Conservation (phyloP, 192 early-diverging fungal genomes). For the Coemansia sp. region DNA sequence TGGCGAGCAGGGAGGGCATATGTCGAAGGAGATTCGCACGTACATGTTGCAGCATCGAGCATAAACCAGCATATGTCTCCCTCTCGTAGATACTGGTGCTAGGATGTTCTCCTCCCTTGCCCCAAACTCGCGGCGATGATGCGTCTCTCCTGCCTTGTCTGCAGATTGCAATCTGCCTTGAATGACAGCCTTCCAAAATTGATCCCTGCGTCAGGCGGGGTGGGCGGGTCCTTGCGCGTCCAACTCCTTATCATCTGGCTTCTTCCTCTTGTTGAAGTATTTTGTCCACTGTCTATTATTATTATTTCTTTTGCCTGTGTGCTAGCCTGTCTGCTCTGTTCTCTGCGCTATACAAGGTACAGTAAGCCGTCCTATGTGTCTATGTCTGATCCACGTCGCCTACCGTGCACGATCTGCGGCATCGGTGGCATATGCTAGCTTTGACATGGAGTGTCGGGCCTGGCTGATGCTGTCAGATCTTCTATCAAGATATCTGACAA, state of each 20-base stretch:
- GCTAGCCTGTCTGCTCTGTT: constrained; percentile 6
- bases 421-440: neutral
- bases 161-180: constrained; percentile 9
- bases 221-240: neutral
- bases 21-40: constrained; percentile 13
- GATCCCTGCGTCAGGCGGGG: neutral
- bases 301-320: neutral
- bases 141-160: neutral
- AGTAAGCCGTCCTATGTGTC: neutral
- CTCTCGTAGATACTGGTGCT: neutral
- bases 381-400: neutral
- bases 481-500: neutral
- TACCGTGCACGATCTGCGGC: neutral
- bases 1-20: neutral
- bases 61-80: constrained; percentile 11
- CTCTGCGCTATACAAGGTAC: constrained; percentile 6
- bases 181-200: constrained; percentile 3
- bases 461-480: neutral
- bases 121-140: constrained; percentile 11
- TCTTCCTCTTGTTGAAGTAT: constrained; percentile 5
- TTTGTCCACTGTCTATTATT: neutral
- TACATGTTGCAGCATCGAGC: constrained; percentile 10
- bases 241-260: constrained; percentile 9
- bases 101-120: neutral
- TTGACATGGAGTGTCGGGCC: neutral